Base-by-base conservation (phyloP, 177 flowering plant genomes). In the Telopea speciosissima region DNA sequence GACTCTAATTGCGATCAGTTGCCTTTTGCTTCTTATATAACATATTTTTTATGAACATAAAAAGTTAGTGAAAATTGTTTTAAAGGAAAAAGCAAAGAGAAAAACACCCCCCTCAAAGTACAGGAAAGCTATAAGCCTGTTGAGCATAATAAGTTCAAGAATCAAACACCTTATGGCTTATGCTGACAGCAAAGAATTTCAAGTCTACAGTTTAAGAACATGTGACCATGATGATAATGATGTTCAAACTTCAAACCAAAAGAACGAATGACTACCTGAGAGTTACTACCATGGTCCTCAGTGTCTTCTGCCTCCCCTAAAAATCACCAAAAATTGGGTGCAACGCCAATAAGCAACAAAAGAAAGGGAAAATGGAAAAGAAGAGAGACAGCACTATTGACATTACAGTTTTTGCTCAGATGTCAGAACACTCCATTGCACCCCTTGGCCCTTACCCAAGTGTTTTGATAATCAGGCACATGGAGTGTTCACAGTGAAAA, bases 281-380 rank as follows among this genome's bases (percentile, higher is more conserved):
- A 73, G 67, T 82, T 72, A 66, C 70, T 81, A 24, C 81, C 94
- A 73, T 73, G 82, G 73, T 83, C 85, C 33, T 82, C 93, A 1
- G 28, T 24, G 65, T 80, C 79, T 64, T 78, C 85, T 3, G 61
- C 69, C 62, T 78, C 83, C 75, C 79, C 90, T 83, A 62, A 74
- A 79, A 71, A 11, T 58, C 45, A 75, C 19, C 70, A 63, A 66
- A 66, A 16, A 24, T 8, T 21, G 73, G 26, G 11, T 64, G 42
- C 56, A 69, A 22, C 28, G 65, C 60, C 12, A 54, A 54, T 26
- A 56, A 54, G 23, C 22, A 49, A 11, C 23, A 16, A 31, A 22
- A 63, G 9, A 17, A 31, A 23, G 2, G 21, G 2, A 19, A 26
- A 1, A n/a, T 8, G 23, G 52, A n/a, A n/a, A 0, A 60, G 3